Evolutionary conservation across 2,329 filamentous ascomycete species (phyloP).

Genomic region (Xylariaceae sp.): DNA sequence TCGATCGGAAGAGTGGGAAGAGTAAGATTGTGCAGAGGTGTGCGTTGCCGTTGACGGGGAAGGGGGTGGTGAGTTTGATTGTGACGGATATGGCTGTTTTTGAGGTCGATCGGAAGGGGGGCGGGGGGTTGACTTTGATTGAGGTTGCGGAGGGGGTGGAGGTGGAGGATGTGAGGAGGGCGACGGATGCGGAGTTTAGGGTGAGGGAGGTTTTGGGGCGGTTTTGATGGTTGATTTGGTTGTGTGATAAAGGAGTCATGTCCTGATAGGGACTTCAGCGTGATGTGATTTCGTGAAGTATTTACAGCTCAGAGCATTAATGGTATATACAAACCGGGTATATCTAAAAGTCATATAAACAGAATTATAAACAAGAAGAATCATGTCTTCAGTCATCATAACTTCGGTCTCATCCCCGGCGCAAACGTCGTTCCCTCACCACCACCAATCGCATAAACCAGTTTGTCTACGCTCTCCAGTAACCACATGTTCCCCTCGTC

Average conservation of each 20-base stretch:
- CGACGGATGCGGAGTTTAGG: slow-evolving; percentile 64
- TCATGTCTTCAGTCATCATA: slow-evolving; percentile 28
- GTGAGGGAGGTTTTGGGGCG: slow-evolving; percentile 54
- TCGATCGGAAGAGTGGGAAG: slow-evolving; percentile 58
- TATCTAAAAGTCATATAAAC: no score
- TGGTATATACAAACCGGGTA: no score
- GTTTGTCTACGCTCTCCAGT: slow-evolving; percentile 54
- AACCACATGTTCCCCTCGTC: slow-evolving; percentile 63
- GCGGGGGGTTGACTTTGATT: slow-evolving; percentile 59
- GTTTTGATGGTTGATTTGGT: no score
- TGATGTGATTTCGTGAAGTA: no score
- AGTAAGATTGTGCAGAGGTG: slow-evolving; percentile 63
- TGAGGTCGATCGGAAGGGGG: slow-evolving; percentile 54
- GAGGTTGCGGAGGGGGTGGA: slow-evolving; percentile 65
- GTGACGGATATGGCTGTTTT: slow-evolving; percentile 72
- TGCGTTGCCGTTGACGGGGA: slow-evolving; percentile 60
- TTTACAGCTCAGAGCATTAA: no score
- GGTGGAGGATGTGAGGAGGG: slow-evolving; percentile 62
- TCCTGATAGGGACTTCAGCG: neutral
- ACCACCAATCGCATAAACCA: slow-evolving; percentile 43
- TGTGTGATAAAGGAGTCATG: no score
- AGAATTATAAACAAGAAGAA: no score
- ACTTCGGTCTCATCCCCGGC: slow-evolving; percentile 42
- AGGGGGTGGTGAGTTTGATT: slow-evolving; percentile 63
- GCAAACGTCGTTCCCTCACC: slow-evolving; percentile 51